A percentile compares a stretch with the other conserved stretches of the same genome.
phyloP scores from a whole-genome alignment of 441 rosid genomes.

The Brassica hybrid region DNA sequence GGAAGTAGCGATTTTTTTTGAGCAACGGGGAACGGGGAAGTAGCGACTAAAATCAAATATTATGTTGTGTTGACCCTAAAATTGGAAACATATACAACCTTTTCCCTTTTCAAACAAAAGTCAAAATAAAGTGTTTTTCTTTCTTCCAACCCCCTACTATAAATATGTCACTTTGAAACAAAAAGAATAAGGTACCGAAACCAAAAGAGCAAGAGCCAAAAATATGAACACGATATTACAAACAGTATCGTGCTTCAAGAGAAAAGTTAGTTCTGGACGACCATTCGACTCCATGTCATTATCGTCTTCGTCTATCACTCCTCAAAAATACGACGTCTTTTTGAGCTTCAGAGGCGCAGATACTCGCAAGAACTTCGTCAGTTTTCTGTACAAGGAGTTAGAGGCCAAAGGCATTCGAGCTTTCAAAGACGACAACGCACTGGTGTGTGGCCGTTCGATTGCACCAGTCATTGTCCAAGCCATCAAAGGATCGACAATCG shows the following conservation, averaged over 20 bases:
- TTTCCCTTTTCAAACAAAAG: not conserved
- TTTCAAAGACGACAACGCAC: not conserved
- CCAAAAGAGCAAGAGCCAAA: not conserved
- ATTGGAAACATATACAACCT: not conserved
- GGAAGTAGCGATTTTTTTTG: no score
- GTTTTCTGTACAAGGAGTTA: not conserved
- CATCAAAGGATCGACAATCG: not conserved
- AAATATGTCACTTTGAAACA: not conserved
- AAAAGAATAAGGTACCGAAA: not conserved
- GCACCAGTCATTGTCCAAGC: not conserved
- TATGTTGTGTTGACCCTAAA: constrained; percentile 1
- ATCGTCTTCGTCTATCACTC: not conserved
- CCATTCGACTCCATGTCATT: not conserved
- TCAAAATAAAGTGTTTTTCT: not conserved
- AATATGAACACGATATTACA: not conserved
- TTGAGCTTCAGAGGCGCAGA: not conserved
- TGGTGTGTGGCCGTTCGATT: not conserved
- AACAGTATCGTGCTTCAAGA: not conserved
- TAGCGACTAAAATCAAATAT: not conserved
- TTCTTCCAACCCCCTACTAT: not conserved
- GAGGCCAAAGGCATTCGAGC: not conserved
- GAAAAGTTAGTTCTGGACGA: not conserved
- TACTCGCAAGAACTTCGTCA: constrained; percentile 1
- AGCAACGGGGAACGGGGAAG: no score
- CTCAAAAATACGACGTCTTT: not conserved